Percentiles rank a stretch among this genome's conserved stretches.
phyloP scores from a whole-genome alignment of 2,329 filamentous ascomycete species.

The Zasmidium citrigriseum region DNA sequence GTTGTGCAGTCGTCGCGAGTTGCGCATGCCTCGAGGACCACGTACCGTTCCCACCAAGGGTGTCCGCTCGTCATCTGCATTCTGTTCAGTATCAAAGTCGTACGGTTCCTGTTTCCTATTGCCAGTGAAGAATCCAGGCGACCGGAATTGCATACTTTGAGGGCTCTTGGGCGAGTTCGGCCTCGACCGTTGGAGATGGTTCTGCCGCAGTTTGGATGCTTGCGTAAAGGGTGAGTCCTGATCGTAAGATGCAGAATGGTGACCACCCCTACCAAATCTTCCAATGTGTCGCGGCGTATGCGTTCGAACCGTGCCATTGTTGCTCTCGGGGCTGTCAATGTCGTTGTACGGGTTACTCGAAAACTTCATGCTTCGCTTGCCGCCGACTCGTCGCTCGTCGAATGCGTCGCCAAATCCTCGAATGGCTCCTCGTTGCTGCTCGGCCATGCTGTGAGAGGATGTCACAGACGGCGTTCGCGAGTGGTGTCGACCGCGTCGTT shows the following conservation, averaged over 20 bases:
- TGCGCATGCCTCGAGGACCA: constrained; percentile 15
- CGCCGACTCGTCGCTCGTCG: constrained; percentile 60
- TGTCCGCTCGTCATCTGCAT: constrained; percentile 83
- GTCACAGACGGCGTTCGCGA: constrained; percentile 93
- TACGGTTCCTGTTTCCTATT: constrained; percentile 62
- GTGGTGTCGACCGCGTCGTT: constrained; percentile 73
- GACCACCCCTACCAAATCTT: constrained; percentile 72
- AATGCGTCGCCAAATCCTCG: constrained; percentile 70
- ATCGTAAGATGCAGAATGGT: constrained; percentile 70
- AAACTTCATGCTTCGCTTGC: constrained; percentile 97
- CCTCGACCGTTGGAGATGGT: constrained; percentile 49
- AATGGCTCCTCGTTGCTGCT: constrained; percentile 55
- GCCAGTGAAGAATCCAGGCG: constrained; percentile 35
- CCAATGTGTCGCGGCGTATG: constrained; percentile 80
- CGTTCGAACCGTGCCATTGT: constrained; percentile 45
- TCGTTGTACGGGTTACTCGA: constrained; percentile 74
- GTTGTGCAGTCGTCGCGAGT: constrained; percentile 53
- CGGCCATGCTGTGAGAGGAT: constrained; percentile 70
- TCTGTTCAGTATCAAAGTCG: constrained; percentile 76
- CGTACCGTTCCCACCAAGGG: constrained; percentile 63
- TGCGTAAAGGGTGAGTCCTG: constrained; percentile 77
- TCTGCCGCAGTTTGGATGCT: constrained; percentile 64
- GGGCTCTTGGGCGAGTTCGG: constrained; percentile 66
- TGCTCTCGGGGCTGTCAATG: constrained; percentile 49
- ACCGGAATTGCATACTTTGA: constrained; percentile 50